Evolutionary conservation across 108 stramenopile genomes (phyloP), one percentile per base, ranked within the genome.

Genomic region (Skeletonema costatum): DNA sequence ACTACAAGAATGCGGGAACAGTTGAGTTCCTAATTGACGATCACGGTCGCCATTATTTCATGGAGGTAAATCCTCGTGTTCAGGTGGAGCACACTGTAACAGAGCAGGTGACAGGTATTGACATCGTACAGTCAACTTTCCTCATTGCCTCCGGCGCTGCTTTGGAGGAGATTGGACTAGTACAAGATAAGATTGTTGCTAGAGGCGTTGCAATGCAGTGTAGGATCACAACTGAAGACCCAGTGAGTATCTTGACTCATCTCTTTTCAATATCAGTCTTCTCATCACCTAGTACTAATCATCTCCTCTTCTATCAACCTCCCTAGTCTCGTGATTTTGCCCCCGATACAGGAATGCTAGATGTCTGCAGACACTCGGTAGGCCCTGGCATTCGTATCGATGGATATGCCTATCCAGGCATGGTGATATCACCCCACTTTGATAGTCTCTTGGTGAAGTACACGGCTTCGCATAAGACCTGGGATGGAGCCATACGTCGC

Each of bases 11-110:
- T 80, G 92, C 93, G 11, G 93, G 93, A 10, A 94, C 93, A 19
- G 92, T 94, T n/a, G 98, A 99, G 87, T 97, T 95, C 75, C 85
- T 99, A 32, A 85, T 94, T 63, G 89, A 93, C 33, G 91, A 95
- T 66, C 86, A 89, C 56, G 64, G 80, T 38, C 63, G 90, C 82
- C 89, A 95, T 84, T 90, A 85, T 79, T 95, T 93, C 79, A 81
- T 93, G 71, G 94, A 95, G 80, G 90, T 95, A 32, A 95, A 95
- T 76, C 94, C 93, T 9, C 68, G 83, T 19, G 75, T 92, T 53
- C 92, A 94, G 74, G 94, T 96, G 72, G 94, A 96, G 73, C 94
- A 96, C 78, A 91, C 92, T 29, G 92, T 93, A 35, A 96, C 94
- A 16, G 94, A 96, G 73, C 89, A 89, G 67, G 89, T 96, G 50